A percentile compares a stretch with the other conserved stretches of the same genome.
These are phyloP conservation scores for Colletotrichum navitas DNA, from an alignment of 2,329 filamentous ascomycete genomes.

Conservation along the genomic window DNA sequence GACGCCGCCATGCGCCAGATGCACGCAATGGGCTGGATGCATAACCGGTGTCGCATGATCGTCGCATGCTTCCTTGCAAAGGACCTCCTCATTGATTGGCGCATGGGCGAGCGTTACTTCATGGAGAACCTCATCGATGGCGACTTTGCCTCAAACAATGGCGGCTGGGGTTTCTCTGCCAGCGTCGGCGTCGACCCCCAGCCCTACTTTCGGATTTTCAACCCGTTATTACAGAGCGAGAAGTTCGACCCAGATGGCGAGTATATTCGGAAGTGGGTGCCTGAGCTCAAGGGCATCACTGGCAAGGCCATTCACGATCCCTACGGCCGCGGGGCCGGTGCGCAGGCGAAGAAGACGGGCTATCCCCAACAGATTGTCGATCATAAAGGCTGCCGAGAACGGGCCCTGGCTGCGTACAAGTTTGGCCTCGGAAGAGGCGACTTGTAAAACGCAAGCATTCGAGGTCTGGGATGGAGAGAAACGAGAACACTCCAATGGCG, in stretches of 20 bases:
- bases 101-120: slow-evolving; percentile 84
- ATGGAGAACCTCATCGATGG: slow-evolving; percentile 86
- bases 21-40: slow-evolving; percentile 78
- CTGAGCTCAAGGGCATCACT: slow-evolving; percentile 74
- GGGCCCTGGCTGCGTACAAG: slow-evolving; percentile 79
- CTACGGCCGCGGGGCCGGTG: slow-evolving; percentile 73
- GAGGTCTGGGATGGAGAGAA: neutral
- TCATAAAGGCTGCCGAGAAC: slow-evolving; percentile 76
- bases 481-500: neutral
- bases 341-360: slow-evolving; percentile 71
- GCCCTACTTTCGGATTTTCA: slow-evolving; percentile 93
- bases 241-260: slow-evolving; percentile 84
- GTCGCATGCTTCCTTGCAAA: slow-evolving; percentile 85
- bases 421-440: slow-evolving; percentile 61
- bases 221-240: slow-evolving; percentile 85
- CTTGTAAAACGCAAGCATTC: neutral
- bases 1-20: slow-evolving; percentile 90
- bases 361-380: slow-evolving; percentile 83
- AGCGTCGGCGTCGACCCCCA: slow-evolving; percentile 85
- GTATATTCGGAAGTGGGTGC: slow-evolving; percentile 87
- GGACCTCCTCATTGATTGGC: slow-evolving; percentile 86
- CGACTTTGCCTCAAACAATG: slow-evolving; percentile 83
- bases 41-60: slow-evolving; percentile 88
- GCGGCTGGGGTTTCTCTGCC: slow-evolving; percentile 69
- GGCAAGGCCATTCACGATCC: slow-evolving; percentile 85